These are phyloP conservation scores for Lolium perenne DNA, from an alignment of 176 grass and related monocot species.

Conservation along the genomic window DNA sequence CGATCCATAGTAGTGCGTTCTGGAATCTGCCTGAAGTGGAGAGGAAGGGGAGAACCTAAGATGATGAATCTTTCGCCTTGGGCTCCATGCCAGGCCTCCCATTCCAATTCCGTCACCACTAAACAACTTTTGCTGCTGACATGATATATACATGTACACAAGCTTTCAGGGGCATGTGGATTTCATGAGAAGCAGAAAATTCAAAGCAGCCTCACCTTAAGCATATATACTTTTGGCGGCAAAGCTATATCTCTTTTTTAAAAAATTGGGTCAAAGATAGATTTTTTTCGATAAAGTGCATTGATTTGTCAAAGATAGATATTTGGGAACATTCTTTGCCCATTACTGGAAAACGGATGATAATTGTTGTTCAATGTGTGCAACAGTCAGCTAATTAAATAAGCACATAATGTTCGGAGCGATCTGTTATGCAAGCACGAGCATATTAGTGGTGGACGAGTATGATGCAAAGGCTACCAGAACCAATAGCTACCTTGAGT, in stretches of 20 bases:
- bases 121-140: background rate
- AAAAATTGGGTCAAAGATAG: conserved; percentile 42
- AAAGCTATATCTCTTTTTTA: conserved; percentile 42
- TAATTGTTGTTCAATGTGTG: background rate
- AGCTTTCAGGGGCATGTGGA: background rate
- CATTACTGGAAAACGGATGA: conserved; percentile 35
- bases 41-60: conserved; percentile 52
- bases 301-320: background rate
- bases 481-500: too few relatives aligned
- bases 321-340: conserved; percentile 24
- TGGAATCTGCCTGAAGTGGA: conserved; percentile 54
- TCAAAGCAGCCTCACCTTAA: background rate
- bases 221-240: conserved; percentile 37
- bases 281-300: too few relatives aligned
- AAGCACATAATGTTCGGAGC: conserved; percentile 24
- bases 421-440: conserved; percentile 8
- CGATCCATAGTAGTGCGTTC: conserved; percentile 42
- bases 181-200: background rate
- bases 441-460: background rate
- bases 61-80: conserved; percentile 54
- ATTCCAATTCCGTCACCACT: conserved; percentile 12
- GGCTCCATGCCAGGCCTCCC: conserved; percentile 36
- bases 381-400: conserved; percentile 5
- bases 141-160: background rate
- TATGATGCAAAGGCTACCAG: background rate